These are phyloP conservation scores for Dipteronia dyeriana DNA, from an alignment of 345 rosid species.

Conservation along the genomic window DNA sequence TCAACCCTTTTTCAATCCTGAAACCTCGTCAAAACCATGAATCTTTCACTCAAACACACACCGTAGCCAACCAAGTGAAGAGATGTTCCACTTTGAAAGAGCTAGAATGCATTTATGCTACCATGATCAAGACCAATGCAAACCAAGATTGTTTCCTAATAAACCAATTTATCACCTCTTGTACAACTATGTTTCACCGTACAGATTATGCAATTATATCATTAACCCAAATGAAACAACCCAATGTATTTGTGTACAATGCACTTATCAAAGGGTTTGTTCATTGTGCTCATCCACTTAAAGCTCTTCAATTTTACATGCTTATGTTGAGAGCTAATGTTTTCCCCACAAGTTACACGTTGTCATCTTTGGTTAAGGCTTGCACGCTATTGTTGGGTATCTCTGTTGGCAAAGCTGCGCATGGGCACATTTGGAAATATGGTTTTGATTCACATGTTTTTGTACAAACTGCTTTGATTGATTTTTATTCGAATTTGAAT, in stretches of 20 bases:
- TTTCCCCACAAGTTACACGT: slow-evolving; percentile 64
- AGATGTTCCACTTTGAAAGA: slow-evolving; percentile 37
- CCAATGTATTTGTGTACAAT: slow-evolving; percentile 72
- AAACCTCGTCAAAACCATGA: background rate
- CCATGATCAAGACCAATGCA: slow-evolving; percentile 58
- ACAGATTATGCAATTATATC: slow-evolving; percentile 47
- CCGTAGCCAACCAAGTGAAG: slow-evolving; percentile 26
- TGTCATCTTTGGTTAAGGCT: slow-evolving; percentile 66
- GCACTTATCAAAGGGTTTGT: slow-evolving; percentile 60
- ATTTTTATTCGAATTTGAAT: slow-evolving; percentile 50
- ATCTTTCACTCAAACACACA: background rate
- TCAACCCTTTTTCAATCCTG: background rate
- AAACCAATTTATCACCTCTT: slow-evolving; percentile 68
- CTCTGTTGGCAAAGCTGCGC: slow-evolving; percentile 53
- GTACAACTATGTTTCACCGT: slow-evolving; percentile 30
- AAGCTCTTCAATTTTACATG: slow-evolving; percentile 41
- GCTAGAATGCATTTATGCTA: slow-evolving; percentile 50
- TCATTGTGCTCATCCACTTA: slow-evolving; percentile 35
- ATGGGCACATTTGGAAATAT: slow-evolving; percentile 56
- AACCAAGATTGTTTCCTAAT: slow-evolving; percentile 54
- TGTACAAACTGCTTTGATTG: slow-evolving; percentile 71
- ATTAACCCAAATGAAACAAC: slow-evolving; percentile 46
- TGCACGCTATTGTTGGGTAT: slow-evolving; percentile 34
- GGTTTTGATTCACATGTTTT: slow-evolving; percentile 60
- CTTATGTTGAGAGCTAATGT: slow-evolving; percentile 54